These are phyloP conservation scores for Talaromyces sp. DNA, from an alignment of 2,329 filamentous ascomycete species.

Conservation along the genomic window DNA sequence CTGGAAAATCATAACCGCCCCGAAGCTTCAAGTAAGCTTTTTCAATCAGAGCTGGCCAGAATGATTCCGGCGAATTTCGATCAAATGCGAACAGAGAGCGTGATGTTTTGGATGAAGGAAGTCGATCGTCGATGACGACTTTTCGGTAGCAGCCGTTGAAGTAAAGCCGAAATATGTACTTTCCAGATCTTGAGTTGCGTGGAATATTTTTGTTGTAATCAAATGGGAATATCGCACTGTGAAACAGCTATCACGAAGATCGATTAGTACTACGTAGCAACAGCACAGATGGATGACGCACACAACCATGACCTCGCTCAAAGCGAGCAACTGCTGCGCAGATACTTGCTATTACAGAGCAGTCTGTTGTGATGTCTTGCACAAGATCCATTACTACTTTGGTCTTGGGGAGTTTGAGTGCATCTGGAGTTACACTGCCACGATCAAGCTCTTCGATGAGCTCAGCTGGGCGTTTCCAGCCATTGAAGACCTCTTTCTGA, in stretches of 20 bases:
- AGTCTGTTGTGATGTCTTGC: slow-evolving; percentile 93
- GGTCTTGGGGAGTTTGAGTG: slow-evolving; percentile 53
- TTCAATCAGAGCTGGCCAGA: slow-evolving; percentile 91
- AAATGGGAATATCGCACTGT: slow-evolving; percentile 72
- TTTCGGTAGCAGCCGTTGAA: slow-evolving; percentile 92
- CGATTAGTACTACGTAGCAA: neutral
- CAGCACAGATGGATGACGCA: slow-evolving; percentile 37
- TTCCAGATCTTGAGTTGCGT: slow-evolving; percentile 69
- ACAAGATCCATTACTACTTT: slow-evolving; percentile 70
- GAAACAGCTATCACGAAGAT: slow-evolving; percentile 56
- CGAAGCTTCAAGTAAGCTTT: slow-evolving; percentile 95
- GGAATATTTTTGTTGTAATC: slow-evolving; percentile 58
- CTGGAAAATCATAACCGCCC: slow-evolving; percentile 95
- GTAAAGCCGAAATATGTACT: slow-evolving; percentile 87
- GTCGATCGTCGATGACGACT: slow-evolving; percentile 82
- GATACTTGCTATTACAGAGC: slow-evolving; percentile 92
- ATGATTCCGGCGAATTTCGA: slow-evolving; percentile 69
- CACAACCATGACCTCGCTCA: slow-evolving; percentile 65
- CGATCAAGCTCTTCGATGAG: slow-evolving; percentile 50
- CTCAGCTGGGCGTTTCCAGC: slow-evolving; percentile 76
- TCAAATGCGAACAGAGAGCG: slow-evolving; percentile 85
- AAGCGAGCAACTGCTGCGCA: slow-evolving; percentile 74
- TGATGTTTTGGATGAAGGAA: slow-evolving; percentile 70
- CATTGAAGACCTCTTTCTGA: slow-evolving; percentile 72
- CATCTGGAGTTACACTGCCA: slow-evolving; percentile 27